Evolutionary conservation across 176 grass and related monocot species (phyloP).

Genomic region (Stipa capillata): DNA sequence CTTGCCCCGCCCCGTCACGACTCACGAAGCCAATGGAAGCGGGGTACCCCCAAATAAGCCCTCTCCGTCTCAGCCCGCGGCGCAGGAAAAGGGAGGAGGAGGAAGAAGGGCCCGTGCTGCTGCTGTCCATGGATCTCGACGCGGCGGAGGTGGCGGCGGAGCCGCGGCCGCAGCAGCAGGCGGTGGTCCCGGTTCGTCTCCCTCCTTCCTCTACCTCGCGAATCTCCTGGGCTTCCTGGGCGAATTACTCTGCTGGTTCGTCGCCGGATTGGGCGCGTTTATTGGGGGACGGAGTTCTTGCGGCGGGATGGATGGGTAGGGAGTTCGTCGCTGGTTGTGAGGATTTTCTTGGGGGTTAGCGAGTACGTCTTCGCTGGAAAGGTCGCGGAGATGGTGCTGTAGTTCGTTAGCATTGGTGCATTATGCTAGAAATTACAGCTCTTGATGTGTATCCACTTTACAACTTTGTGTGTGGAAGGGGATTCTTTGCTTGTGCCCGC

Average conservation of each 20-base stretch:
- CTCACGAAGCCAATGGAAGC: conserved; percentile 20
- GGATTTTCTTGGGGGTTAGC: conserved; percentile 13
- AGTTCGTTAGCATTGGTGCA: not conserved
- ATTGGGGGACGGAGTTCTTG: not conserved
- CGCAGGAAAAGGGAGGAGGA: not conserved
- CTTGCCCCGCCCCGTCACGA: no score
- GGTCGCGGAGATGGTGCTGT: not conserved
- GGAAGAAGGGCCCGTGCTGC: not conserved
- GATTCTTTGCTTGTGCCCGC: not conserved
- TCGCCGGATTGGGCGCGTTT: no score
- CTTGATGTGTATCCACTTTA: not conserved
- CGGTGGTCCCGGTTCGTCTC: not conserved
- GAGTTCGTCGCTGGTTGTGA: no score
- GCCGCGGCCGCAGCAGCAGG: not conserved
- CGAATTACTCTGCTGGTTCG: no score
- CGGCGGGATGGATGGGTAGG: no score
- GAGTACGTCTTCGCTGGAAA: not conserved
- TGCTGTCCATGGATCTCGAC: conserved; percentile 19
- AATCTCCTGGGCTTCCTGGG: not conserved
- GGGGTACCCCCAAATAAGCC: not conserved
- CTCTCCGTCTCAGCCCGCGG: not conserved
- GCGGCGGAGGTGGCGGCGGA: no score
- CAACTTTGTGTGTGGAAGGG: not conserved
- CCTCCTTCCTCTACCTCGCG: not conserved
- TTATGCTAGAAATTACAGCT: not conserved